phyloP scores from a whole-genome alignment of 1,284 basidiomycete genomes.

The Inonotus hispidus region DNA sequence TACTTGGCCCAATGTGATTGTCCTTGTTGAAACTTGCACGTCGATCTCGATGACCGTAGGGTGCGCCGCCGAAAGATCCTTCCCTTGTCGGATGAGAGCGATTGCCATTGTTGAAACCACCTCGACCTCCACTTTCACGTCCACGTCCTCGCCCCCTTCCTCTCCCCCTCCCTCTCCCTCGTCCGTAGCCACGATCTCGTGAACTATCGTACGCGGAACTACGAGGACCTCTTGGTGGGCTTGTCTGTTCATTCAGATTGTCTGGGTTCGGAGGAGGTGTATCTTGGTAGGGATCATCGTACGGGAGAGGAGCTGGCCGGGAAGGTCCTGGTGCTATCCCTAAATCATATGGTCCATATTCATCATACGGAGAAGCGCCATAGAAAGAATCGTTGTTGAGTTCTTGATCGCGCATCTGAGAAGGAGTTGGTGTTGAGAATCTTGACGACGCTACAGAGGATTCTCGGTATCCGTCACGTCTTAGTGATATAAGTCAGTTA shows the following conservation, averaged over 20 bases:
- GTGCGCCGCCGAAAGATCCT: constrained; percentile 13
- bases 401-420: constrained; percentile 50
- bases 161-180: constrained; percentile 21
- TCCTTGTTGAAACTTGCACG: constrained; percentile 24
- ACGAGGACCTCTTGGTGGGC: constrained; percentile 27
- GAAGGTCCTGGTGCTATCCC: constrained; percentile 48
- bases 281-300: constrained; percentile 74
- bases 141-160: constrained; percentile 17
- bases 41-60: constrained; percentile 27
- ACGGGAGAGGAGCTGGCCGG: constrained; percentile 60
- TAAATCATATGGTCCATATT: constrained; percentile 59
- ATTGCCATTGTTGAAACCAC: constrained; percentile 15
- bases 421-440: constrained; percentile 47
- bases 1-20: neutral
- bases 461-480: constrained; percentile 47
- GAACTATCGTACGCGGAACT: constrained; percentile 22
- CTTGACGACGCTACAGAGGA: constrained; percentile 49
- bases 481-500: constrained; percentile 22
- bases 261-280: constrained; percentile 17
- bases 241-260: constrained; percentile 18
- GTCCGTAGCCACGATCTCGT: constrained; percentile 26
- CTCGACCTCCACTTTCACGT: constrained; percentile 20
- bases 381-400: constrained; percentile 40
- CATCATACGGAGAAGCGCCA: constrained; percentile 55
- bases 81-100: constrained; percentile 2